Evolutionary conservation across 441 rosid genomes (phyloP), one percentile per base, ranked within the genome.

Genomic region (Adansonia rubrostipa): DNA sequence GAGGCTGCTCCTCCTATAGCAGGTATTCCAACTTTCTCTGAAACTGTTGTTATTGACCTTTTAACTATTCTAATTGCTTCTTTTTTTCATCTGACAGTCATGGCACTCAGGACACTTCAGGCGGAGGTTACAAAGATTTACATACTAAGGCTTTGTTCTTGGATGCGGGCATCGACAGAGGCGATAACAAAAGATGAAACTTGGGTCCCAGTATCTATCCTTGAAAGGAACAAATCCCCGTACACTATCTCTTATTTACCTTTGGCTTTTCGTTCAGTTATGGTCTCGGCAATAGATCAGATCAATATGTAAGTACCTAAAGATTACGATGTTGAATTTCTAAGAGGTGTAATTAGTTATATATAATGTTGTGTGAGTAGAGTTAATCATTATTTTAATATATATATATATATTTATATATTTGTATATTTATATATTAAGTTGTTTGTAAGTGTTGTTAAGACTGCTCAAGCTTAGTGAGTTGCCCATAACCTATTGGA

Each of bases 141-240:
- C 85, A 89, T 92, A 74, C 79, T 88, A 77, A 89, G 98, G 87
- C 92, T 96, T 74, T 96, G 99, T 88, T 92, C 98, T 51, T 96
- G 98, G 98, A 91, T 96, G 98, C 87, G 97, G 81, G 87, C 84
- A 67, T 88, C 93, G 42, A 88, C 91, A 6, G 98, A 93, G 74
- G 90, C 80, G 79, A 84, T 93, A 80, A 87, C 96, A 19, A 90
- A 87, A 85, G 96, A 91, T 71, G 98, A 96, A 86, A 89, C 92
- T 40, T 96, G 98, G 98, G 74, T 93, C 73, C 88, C 94, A 1
- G 97, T 96, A 44, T 94, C 96, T 72, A 82, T 90, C 82, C 97
- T 96, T 79, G 99, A 93, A 84, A 89, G 99, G 87, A 94, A 94
- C 79, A 91, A 83, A 83, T 94, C 99, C 84, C 95, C 96, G 36